Percentiles rank a stretch among this genome's conserved stretches.
Evolutionary conservation across 805 yeast species (phyloP).

Genomic region (Ogataea pilisensis): DNA sequence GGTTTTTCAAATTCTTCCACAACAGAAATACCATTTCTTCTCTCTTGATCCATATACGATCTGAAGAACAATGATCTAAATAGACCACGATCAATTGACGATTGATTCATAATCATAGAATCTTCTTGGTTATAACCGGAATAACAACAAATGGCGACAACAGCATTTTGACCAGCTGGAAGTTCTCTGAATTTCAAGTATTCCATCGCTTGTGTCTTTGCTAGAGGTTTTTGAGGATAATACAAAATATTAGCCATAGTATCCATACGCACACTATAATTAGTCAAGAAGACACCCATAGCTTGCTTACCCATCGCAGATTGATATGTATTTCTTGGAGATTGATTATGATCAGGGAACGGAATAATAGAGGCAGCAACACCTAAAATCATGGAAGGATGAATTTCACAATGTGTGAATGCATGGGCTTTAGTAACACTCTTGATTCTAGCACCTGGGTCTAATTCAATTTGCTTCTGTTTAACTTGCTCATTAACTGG

Average conservation of each 20-base stretch:
- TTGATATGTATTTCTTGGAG: constrained; percentile 98
- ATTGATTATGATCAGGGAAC: constrained; percentile 99
- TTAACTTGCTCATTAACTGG: constrained; percentile 41
- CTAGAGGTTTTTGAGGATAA: constrained; percentile 97
- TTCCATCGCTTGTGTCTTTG: constrained; percentile 98
- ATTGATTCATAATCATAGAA: constrained; percentile 99
- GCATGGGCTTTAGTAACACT: constrained; percentile 54
- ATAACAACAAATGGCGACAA: constrained; percentile 97
- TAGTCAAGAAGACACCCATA: constrained; percentile 97
- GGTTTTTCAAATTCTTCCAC: constrained; percentile 98
- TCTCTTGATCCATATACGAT: constrained; percentile 97
- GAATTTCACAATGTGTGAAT: constrained; percentile 98
- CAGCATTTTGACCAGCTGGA: constrained; percentile 98
- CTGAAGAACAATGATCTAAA: constrained; percentile 95
- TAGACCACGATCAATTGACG: constrained; percentile 93
- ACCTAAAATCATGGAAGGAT: constrained; percentile 97
- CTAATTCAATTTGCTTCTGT: constrained; percentile 42
- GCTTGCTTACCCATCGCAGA: constrained; percentile 99
- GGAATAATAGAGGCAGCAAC: constrained; percentile 99
- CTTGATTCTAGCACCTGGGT: constrained; percentile 84
- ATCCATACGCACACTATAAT: constrained; percentile 96
- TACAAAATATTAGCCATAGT: constrained; percentile 98
- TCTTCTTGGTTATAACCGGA: constrained; percentile 99
- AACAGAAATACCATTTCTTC: constrained; percentile 97
- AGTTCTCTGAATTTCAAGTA: constrained; percentile 93